Base-by-base conservation (phyloP, 2,329 filamentous ascomycete genomes). In the Colletotrichum truncatum region DNA sequence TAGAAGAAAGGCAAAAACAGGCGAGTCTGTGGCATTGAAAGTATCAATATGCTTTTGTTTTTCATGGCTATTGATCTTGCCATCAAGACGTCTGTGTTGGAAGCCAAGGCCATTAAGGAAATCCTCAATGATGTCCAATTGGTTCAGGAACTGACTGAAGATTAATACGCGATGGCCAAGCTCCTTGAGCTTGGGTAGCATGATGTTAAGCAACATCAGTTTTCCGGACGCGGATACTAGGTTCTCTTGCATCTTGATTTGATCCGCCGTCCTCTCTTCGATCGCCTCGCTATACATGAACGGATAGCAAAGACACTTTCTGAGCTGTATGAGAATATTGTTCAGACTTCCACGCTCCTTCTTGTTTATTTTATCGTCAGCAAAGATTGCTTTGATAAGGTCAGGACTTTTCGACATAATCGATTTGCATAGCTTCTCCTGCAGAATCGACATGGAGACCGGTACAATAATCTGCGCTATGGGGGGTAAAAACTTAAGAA, bases 401-500 rank as follows among this genome's bases (percentile, higher is more conserved):
- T 97, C 87, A 0, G 94, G 92, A 67, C 97, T 97, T 76, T 97
- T 96, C 12, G 92, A 89, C 71, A 99, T 87, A 71, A 99, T 98
- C 2, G 92, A 97, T 74, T 94, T 96, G 80, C 96, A 97, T 1
- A 99, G 85, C 74, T 93, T 96, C 81, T 97, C 96, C 75, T 99
- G 97, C 11, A 99, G 83, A 12, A 93, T 84, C 2, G 93, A 94
- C 94, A 98, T 98, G 3, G 93, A 94, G n/a, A 99, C 90, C 0
- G 96, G 96, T 4, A 99, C 81, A 67, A 99, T 98, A 70, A 99
- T 94, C 73, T 98, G 95, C 1, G 92, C 91, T 88, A 99, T 94
- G 0, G 95, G 91, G 1, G 96, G 96, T 9, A 99, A 82, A 77
- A 98, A 97, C 38, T 93, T 95, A 55, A 99, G 83, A 0, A 98